Percentiles rank a stretch among this genome's conserved stretches.
Evolutionary conservation across 345 rosid genomes (phyloP).

Genomic region (Citrus maxima): DNA sequence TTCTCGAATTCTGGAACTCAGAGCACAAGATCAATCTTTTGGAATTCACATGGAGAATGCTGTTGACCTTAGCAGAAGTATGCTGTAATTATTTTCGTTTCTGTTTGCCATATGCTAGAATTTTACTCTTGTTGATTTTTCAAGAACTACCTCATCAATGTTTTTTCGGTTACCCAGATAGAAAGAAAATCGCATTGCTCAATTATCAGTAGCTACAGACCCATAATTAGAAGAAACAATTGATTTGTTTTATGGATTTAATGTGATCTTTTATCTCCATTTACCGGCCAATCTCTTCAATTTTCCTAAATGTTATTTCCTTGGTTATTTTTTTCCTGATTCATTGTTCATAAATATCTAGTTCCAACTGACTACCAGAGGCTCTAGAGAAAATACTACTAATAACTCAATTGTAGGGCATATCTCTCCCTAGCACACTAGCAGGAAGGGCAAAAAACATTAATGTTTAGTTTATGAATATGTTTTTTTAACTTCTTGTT

Average conservation of each 20-base stretch:
- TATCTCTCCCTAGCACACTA: background rate
- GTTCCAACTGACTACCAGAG: background rate
- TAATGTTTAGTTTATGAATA: background rate
- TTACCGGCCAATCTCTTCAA: background rate
- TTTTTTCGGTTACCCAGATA: background rate
- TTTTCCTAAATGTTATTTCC: background rate
- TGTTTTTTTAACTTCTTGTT: background rate
- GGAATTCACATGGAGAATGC: constrained; percentile 54
- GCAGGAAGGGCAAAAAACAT: background rate
- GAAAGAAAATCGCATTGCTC: background rate
- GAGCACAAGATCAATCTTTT: constrained; percentile 44
- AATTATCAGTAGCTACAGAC: background rate
- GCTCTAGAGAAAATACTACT: background rate
- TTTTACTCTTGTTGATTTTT: constrained; percentile 1
- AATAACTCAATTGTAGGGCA: background rate
- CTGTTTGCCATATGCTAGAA: background rate
- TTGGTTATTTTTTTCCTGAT: background rate
- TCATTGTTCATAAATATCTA: background rate
- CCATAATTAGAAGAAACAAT: background rate
- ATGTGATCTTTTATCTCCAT: background rate
- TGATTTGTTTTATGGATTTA: background rate
- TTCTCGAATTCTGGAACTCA: constrained; percentile 46
- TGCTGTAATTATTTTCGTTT: constrained; percentile 10
- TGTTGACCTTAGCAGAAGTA: constrained; percentile 52
- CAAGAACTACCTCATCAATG: background rate